Percentiles rank a stretch among this genome's conserved stretches.
phyloP scores from a whole-genome alignment of 208 protist genomes.

The Wallacemonas sp. region DNA sequence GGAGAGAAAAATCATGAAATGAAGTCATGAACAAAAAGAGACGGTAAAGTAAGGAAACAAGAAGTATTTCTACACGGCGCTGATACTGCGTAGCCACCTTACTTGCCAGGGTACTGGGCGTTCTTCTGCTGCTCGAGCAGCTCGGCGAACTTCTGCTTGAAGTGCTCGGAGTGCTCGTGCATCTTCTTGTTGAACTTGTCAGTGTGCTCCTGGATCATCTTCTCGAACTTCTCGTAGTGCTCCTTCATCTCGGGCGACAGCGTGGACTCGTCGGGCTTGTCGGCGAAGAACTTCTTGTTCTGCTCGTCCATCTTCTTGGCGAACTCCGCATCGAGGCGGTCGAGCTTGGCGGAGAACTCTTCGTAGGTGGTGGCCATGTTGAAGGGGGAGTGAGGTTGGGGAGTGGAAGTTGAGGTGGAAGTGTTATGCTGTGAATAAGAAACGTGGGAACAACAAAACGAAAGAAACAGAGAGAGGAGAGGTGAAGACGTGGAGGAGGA shows the following conservation, averaged over 20 bases:
- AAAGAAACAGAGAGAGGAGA: too few relatives aligned
- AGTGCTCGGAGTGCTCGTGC: conserved; percentile 91
- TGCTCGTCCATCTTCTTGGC: conserved; percentile 93
- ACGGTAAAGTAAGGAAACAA: neutral
- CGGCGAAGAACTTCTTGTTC: conserved; percentile 93
- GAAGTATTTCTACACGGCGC: neutral
- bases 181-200: conserved; percentile 95
- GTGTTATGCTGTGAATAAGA: neutral
- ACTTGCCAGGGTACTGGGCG: conserved; percentile 88
- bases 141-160: conserved; percentile 91
- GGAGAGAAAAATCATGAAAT: neutral
- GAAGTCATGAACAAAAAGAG: neutral
- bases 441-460: neutral
- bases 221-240: conserved; percentile 93
- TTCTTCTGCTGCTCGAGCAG: conserved; percentile 93
- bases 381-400: neutral
- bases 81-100: conserved; percentile 29
- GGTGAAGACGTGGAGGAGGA: too few relatives aligned
- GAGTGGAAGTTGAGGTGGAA: neutral
- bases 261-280: conserved; percentile 89
- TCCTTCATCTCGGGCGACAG: conserved; percentile 93
- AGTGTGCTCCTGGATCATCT: conserved; percentile 93
- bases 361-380: conserved; percentile 88
- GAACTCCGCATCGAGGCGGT: conserved; percentile 91
- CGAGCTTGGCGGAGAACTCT: conserved; percentile 88